phyloP scores from a whole-genome alignment of 2,329 filamentous ascomycete genomes.

The Arthrobotrys entomopaga region DNA sequence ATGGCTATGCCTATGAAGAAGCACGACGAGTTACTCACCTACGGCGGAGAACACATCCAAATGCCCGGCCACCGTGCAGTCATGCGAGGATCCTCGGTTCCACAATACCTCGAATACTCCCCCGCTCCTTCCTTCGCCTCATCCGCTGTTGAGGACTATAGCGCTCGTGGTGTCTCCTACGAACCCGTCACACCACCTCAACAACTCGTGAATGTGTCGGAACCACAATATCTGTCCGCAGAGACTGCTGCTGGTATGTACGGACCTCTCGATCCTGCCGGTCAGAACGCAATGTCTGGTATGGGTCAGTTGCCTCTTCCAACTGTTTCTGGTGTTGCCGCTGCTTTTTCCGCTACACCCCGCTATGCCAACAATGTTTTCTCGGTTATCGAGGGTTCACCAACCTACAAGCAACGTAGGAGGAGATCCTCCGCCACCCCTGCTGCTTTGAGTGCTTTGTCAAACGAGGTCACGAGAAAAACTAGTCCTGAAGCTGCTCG shows the following conservation, averaged over 20 bases:
- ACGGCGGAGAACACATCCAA: slow-evolving; percentile 60
- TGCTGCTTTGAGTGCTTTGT: slow-evolving; percentile 72
- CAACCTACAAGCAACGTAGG: slow-evolving; percentile 97
- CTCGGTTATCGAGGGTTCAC: slow-evolving; percentile 95
- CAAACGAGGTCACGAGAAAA: slow-evolving; percentile 67
- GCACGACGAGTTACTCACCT: slow-evolving; percentile 47
- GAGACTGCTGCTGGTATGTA: slow-evolving; percentile 91
- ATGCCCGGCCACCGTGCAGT: slow-evolving; percentile 67
- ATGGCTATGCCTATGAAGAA: slow-evolving; percentile 53
- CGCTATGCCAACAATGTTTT: slow-evolving; percentile 84
- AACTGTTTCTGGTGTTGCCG: slow-evolving; percentile 72
- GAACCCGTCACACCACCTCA: slow-evolving; percentile 97
- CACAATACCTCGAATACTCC: slow-evolving; percentile 96
- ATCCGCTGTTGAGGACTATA: slow-evolving; percentile 98
- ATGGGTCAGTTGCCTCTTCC: slow-evolving; percentile 89
- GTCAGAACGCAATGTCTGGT: slow-evolving; percentile 80
- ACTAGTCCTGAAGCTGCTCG: slow-evolving; percentile 80
- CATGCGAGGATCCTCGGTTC: slow-evolving; percentile 93
- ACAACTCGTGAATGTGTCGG: slow-evolving; percentile 81
- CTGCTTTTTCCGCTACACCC: slow-evolving; percentile 73
- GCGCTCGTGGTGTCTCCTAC: slow-evolving; percentile 92
- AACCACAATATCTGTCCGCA: slow-evolving; percentile 97
- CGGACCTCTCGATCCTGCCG: slow-evolving; percentile 87
- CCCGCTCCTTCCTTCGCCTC: slow-evolving; percentile 97
- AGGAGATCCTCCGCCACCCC: slow-evolving; percentile 92